phyloP scores from a whole-genome alignment of 805 yeast genomes.

The Zygosaccharomyces siamensis region DNA sequence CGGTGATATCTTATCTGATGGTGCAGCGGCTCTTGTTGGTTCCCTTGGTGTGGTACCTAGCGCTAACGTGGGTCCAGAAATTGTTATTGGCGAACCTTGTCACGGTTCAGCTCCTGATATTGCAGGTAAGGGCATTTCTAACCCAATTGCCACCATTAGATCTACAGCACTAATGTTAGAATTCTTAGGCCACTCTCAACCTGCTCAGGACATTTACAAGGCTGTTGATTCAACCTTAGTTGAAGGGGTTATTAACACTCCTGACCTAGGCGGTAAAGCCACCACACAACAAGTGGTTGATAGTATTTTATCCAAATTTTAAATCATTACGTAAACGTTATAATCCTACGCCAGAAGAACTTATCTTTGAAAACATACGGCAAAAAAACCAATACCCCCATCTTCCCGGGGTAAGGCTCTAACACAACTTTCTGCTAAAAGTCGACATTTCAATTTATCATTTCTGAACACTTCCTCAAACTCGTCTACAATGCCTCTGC shows the following conservation, averaged over 20 bases:
- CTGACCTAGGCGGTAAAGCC: constrained; percentile 91
- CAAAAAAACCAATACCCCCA: constrained; percentile 99
- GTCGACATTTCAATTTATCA: constrained; percentile 41
- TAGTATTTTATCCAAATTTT: constrained; percentile 54
- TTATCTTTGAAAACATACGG: constrained; percentile 75
- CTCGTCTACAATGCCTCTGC: constrained; percentile 75
- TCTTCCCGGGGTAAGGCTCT: constrained; percentile 81
- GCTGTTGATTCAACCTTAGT: constrained; percentile 92
- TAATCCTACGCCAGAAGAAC: background rate
- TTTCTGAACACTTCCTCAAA: constrained; percentile 48
- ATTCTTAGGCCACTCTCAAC: constrained; percentile 84
- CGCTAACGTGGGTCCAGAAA: constrained; percentile 93
- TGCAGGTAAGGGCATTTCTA: constrained; percentile 89
- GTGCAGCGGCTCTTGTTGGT: constrained; percentile 97
- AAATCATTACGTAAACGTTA: constrained; percentile 4
- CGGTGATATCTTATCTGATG: constrained; percentile 95
- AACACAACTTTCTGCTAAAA: constrained; percentile 78
- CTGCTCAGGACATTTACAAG: constrained; percentile 86
- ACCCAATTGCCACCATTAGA: constrained; percentile 97
- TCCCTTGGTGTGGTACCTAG: constrained; percentile 97
- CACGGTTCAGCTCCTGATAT: constrained; percentile 99
- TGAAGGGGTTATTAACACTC: constrained; percentile 74
- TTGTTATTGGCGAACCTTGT: constrained; percentile 98
- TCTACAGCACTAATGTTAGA: constrained; percentile 97
- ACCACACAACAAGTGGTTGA: constrained; percentile 82